Conservation (phyloP, 2,329 filamentous ascomycete genomes). For the Dactylellina haptotyla region DNA sequence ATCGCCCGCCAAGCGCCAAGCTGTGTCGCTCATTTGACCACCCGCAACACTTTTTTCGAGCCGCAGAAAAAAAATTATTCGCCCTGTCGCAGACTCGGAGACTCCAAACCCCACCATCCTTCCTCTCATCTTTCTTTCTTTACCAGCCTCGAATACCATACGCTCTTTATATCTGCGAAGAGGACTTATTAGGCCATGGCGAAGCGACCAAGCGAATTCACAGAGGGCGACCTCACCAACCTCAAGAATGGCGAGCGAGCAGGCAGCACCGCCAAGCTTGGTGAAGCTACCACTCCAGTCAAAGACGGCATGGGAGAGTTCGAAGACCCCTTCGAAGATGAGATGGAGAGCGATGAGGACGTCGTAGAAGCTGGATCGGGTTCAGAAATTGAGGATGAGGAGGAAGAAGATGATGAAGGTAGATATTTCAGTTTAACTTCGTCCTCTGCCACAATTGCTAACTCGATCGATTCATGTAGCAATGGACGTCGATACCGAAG, state of each 20-base stretch:
- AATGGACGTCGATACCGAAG: conserved; percentile 94
- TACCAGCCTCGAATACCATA: neutral
- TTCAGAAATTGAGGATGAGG: conserved; percentile 86
- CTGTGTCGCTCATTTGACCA: conserved; percentile 15
- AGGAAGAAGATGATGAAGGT: conserved; percentile 62
- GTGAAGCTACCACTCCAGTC: conserved; percentile 63
- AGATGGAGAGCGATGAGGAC: conserved; percentile 92
- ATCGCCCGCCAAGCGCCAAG: conserved; percentile 10
- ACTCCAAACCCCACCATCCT: neutral
- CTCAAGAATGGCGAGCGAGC: conserved; percentile 53
- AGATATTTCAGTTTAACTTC: neutral
- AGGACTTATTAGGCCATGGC: conserved; percentile 28
- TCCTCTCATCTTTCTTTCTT: neutral
- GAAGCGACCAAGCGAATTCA: conserved; percentile 46
- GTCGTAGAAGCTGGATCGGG: conserved; percentile 67
- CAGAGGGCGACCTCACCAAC: conserved; percentile 53
- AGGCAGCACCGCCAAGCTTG: conserved; percentile 48
- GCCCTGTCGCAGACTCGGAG: conserved; percentile 26
- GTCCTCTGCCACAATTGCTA: neutral
- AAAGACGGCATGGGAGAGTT: conserved; percentile 70
- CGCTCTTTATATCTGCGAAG: neutral
- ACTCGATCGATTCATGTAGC: conserved; percentile 65
- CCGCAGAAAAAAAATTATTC: conserved; percentile 39
- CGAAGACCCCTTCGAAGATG: conserved; percentile 70
- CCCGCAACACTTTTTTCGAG: conserved; percentile 37